phyloP scores from a whole-genome alignment of 1,284 basidiomycete genomes.

The Rhodofomes roseus region DNA sequence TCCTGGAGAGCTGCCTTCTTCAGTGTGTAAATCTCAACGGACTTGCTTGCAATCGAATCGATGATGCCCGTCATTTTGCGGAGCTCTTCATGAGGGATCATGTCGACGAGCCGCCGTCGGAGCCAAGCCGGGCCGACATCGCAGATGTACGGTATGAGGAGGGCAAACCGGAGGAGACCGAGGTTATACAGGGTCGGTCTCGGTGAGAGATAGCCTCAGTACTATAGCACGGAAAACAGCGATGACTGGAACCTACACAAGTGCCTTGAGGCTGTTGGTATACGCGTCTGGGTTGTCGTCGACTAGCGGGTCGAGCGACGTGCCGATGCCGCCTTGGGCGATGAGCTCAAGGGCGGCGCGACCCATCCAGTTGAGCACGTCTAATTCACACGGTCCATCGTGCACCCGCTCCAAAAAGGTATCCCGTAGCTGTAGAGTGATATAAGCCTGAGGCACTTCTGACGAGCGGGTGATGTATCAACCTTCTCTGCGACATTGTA shows the following conservation, averaged over 20 bases:
- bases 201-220: background rate
- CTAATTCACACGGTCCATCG: conserved; percentile 21
- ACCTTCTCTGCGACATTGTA: conserved; percentile 10
- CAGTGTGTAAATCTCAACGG: conserved; percentile 35
- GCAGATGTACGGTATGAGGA: conserved; percentile 22
- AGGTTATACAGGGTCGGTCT: background rate
- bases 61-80: conserved; percentile 31
- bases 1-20: conserved; percentile 36
- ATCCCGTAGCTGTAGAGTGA: conserved; percentile 15
- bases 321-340: conserved; percentile 33
- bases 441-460: background rate
- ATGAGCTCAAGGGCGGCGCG: conserved; percentile 33
- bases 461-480: conserved; percentile 1
- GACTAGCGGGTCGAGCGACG: conserved; percentile 31
- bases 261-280: conserved; percentile 23
- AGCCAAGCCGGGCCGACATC: conserved; percentile 33
- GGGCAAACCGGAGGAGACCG: background rate
- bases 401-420: conserved; percentile 14
- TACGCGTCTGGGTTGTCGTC: conserved; percentile 20
- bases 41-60: conserved; percentile 34
- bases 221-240: conserved; percentile 4
- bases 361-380: conserved; percentile 31
- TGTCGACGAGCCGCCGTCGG: conserved; percentile 30
- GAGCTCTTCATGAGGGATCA: conserved; percentile 30
- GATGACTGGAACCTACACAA: conserved; percentile 18